Conservation (phyloP, 139 green algal genomes). For the Closterium sp. region DNA sequence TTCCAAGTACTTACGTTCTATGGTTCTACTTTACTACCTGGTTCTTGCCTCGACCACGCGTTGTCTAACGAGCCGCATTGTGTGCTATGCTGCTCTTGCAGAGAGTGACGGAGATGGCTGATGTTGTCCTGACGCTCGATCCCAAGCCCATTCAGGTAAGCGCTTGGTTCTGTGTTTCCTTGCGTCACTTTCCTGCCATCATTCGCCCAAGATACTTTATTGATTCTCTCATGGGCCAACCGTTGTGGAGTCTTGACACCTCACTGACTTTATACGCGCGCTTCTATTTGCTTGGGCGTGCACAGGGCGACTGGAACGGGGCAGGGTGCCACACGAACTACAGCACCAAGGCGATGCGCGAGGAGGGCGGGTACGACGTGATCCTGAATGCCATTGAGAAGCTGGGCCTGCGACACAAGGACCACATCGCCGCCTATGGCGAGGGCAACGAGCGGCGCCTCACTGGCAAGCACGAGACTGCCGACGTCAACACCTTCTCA, state of each 20-base stretch:
- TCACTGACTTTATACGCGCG: too few relatives aligned
- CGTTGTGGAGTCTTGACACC: neutral
- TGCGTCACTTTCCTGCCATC: neutral
- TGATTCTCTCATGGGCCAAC: neutral
- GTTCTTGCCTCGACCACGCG: neutral
- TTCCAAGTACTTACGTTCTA: too few relatives aligned
- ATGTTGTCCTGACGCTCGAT: slow-evolving; percentile 90
- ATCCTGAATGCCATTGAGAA: slow-evolving; percentile 89
- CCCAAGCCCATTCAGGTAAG: slow-evolving; percentile 78
- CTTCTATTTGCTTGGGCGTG: neutral
- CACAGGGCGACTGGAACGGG: slow-evolving; percentile 94
- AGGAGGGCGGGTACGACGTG: slow-evolving; percentile 58
- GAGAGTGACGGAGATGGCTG: slow-evolving; percentile 88
- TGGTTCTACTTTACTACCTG: too few relatives aligned
- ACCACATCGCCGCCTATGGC: slow-evolving; percentile 75
- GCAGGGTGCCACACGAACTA: slow-evolving; percentile 96
- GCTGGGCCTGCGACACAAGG: slow-evolving; percentile 81
- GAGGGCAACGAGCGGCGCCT: slow-evolving; percentile 97
- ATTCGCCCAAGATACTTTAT: neutral
- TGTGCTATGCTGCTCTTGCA: neutral
- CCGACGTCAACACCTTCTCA: slow-evolving; percentile 88
- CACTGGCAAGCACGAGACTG: slow-evolving; percentile 91
- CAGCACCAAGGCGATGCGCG: slow-evolving; percentile 59
- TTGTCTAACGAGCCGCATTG: neutral
- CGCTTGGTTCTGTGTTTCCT: neutral